phyloP scores from a whole-genome alignment of 768 basidiomycete genomes.

The Phlegmacium glaucopus region DNA sequence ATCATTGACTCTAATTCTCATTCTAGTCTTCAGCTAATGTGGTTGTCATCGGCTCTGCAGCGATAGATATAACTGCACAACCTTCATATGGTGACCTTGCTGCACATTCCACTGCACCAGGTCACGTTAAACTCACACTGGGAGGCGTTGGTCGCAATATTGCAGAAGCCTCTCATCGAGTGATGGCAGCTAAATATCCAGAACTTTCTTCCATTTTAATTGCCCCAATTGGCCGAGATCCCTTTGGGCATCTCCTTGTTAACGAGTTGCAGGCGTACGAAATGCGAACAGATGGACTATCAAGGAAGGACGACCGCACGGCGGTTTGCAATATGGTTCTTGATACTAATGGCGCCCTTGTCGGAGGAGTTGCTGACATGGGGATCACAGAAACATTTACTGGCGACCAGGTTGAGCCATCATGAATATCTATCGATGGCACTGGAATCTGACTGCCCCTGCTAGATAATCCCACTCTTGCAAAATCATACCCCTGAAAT shows the following conservation, averaged over 20 bases:
- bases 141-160: constrained; percentile 97
- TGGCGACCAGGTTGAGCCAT: constrained; percentile 34
- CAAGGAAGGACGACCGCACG: constrained; percentile 41
- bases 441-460: neutral
- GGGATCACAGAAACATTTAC: constrained; percentile 53
- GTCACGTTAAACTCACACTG: constrained; percentile 63
- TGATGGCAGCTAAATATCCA: constrained; percentile 36
- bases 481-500: constrained; percentile 47
- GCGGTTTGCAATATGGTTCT: constrained; percentile 88
- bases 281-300: constrained; percentile 82
- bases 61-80: constrained; percentile 82
- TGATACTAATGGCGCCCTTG: constrained; percentile 64
- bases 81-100: constrained; percentile 33
- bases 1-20: neutral
- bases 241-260: constrained; percentile 65
- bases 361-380: constrained; percentile 95
- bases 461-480: constrained; percentile 52
- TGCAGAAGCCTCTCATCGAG: constrained; percentile 81
- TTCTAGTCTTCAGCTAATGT: constrained; percentile 42
- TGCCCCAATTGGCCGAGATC: constrained; percentile 73
- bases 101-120: constrained; percentile 73
- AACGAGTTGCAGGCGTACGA: constrained; percentile 58
- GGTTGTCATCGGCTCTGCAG: constrained; percentile 80
- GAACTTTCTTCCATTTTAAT: constrained; percentile 55
- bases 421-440: neutral